A percentile compares a stretch with the other conserved stretches of the same genome.
These are phyloP conservation scores for Neospermospora avenae DNA, from an alignment of 2,329 filamentous ascomycete genomes.

Conservation along the genomic window DNA sequence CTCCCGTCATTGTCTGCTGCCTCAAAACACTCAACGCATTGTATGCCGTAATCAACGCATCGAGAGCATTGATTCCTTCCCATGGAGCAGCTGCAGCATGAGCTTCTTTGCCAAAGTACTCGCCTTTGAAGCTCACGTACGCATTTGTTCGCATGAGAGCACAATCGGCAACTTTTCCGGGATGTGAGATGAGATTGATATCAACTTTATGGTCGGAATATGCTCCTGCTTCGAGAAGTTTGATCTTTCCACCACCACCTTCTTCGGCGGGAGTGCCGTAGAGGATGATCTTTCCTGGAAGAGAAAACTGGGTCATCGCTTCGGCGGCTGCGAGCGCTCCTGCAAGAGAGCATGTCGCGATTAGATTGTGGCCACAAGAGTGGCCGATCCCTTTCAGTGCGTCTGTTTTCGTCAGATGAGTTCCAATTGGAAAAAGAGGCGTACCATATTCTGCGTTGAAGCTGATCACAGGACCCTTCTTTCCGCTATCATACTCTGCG, in stretches of 20 bases:
- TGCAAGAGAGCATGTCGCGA: slow-evolving; percentile 38
- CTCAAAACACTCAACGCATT: slow-evolving; percentile 34
- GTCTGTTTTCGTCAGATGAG: slow-evolving; percentile 33
- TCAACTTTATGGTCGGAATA: slow-evolving; percentile 38
- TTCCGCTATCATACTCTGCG: slow-evolving; percentile 40
- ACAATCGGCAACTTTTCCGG: slow-evolving; percentile 37
- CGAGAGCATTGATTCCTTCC: slow-evolving; percentile 41
- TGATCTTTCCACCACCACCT: slow-evolving; percentile 41
- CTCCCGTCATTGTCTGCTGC: slow-evolving; percentile 31
- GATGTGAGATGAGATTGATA: slow-evolving; percentile 41
- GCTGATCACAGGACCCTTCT: slow-evolving; percentile 42
- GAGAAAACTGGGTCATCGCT: slow-evolving; percentile 23
- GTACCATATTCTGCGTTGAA: slow-evolving; percentile 45
- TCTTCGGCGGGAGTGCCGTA: slow-evolving; percentile 35
- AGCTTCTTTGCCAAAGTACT: slow-evolving; percentile 51
- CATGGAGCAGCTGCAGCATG: slow-evolving; percentile 40
- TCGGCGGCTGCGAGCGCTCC: slow-evolving; percentile 37
- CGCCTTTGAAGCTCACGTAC: slow-evolving; percentile 46
- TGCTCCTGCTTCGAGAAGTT: slow-evolving; percentile 43
- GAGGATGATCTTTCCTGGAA: slow-evolving; percentile 31
- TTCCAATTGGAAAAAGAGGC: background rate
- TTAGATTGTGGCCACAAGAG: slow-evolving; percentile 44
- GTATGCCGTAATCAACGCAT: slow-evolving; percentile 38
- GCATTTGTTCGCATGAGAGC: slow-evolving; percentile 52
- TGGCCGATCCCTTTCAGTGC: slow-evolving; percentile 42